Conservation (phyloP, 2,329 filamentous ascomycete genomes). For the Alternaria brassicae region DNA sequence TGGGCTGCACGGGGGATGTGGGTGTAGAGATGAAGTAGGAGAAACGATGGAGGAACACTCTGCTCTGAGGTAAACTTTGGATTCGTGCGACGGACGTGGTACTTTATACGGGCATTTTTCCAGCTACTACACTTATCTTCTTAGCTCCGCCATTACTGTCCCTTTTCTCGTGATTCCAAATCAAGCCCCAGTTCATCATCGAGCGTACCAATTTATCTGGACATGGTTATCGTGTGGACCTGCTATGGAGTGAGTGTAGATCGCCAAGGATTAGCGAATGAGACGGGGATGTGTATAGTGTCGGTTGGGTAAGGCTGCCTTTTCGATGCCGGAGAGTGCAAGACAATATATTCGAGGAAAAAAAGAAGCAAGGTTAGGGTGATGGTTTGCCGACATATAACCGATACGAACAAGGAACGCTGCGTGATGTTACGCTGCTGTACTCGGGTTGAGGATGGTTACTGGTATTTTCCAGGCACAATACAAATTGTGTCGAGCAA, state of each 20-base stretch:
- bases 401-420: background rate
- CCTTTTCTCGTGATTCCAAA: background rate
- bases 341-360: background rate
- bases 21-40: background rate
- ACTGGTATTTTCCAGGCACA: background rate
- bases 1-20: background rate
- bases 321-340: conserved; percentile 1
- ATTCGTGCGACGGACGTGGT: background rate
- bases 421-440: background rate
- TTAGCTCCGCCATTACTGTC: background rate
- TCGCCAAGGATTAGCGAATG: conserved; percentile 4
- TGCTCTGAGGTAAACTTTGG: background rate
- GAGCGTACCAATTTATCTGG: background rate
- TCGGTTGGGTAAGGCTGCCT: conserved; percentile 1
- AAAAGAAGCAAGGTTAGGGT: background rate
- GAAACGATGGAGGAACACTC: background rate
- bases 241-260: background rate
- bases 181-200: background rate
- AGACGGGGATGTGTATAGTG: conserved; percentile 4
- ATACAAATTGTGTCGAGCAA: background rate
- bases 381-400: background rate
- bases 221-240: conserved; percentile 1
- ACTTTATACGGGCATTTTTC: background rate
- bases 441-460: background rate
- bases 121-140: background rate